These are phyloP conservation scores for Clonostachys solani DNA, from an alignment of 2,329 filamentous ascomycete species.

Conservation along the genomic window DNA sequence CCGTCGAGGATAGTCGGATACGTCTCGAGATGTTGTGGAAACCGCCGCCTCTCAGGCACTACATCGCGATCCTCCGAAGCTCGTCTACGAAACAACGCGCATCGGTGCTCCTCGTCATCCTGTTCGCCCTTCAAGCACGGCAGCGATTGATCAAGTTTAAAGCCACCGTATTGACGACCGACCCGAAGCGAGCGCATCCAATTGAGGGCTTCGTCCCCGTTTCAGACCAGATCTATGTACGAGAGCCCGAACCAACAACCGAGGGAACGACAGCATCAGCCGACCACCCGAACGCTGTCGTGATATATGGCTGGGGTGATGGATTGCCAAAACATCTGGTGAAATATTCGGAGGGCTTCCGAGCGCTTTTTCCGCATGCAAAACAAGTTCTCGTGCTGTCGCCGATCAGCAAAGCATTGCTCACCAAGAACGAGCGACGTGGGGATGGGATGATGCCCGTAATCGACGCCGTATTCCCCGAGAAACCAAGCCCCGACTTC, in stretches of 20 bases:
- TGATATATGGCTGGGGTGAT: slow-evolving; percentile 57
- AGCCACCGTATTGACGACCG: too few species aligned
- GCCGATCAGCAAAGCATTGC: slow-evolving; percentile 40
- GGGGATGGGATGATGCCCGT: slow-evolving; percentile 39
- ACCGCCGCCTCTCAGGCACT: too few species aligned
- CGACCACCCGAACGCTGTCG: slow-evolving; percentile 32
- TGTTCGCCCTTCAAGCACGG: too few species aligned
- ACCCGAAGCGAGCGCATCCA: slow-evolving; percentile 3
- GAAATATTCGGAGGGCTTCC: slow-evolving; percentile 52
- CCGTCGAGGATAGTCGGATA: too few species aligned
- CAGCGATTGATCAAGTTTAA: too few species aligned
- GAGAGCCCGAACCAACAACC: slow-evolving; percentile 15
- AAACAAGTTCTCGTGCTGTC: slow-evolving; percentile 47
- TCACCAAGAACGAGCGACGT: slow-evolving; percentile 34
- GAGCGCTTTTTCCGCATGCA: slow-evolving; percentile 42
- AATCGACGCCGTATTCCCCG: slow-evolving; percentile 13
- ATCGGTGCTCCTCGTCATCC: too few species aligned
- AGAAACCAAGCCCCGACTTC: not conserved
- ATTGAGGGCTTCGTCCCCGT: slow-evolving; percentile 41
- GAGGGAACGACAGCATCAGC: slow-evolving; percentile 5
- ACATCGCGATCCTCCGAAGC: too few species aligned
- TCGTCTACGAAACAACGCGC: too few species aligned
- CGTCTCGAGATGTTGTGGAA: too few species aligned
- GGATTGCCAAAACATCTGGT: slow-evolving; percentile 46
- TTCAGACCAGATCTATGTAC: slow-evolving; percentile 41